phyloP scores from a whole-genome alignment of 352 stramenopile genomes.

The Globisporangium echinulatum region DNA sequence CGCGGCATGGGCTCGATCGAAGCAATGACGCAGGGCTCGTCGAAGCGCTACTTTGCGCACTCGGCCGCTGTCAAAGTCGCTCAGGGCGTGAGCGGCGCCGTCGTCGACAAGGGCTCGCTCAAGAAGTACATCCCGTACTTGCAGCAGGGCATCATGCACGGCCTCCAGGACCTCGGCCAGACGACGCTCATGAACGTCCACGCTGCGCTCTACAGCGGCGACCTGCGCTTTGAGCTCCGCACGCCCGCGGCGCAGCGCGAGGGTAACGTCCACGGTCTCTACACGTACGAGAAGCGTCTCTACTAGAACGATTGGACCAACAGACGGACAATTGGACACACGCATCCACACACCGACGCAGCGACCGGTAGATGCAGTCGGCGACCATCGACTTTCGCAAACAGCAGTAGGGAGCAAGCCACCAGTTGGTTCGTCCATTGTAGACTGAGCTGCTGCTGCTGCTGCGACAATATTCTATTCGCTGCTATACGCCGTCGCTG shows the following conservation, averaged over 20 bases:
- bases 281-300: constrained; percentile 95
- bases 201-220: constrained; percentile 63
- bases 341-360: background rate
- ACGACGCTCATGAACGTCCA: constrained; percentile 88
- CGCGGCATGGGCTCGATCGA: constrained; percentile 99
- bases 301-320: constrained; percentile 33
- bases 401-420: background rate
- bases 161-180: constrained; percentile 97
- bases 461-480: constrained; percentile 9
- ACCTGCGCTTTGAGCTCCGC: constrained; percentile 96
- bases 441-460: no score
- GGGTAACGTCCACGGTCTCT: constrained; percentile 97
- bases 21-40: constrained; percentile 97
- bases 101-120: constrained; percentile 99
- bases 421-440: no score
- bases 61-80: constrained; percentile 96
- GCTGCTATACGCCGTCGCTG: constrained; percentile 4
- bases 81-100: constrained; percentile 97
- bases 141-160: constrained; percentile 97
- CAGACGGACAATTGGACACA: no score
- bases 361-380: background rate
- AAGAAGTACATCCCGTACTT: constrained; percentile 99
- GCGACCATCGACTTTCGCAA: no score
- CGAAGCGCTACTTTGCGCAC: constrained; percentile 90
- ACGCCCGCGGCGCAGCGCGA: constrained; percentile 98